Evolutionary conservation across 108 stramenopile species (phyloP), one percentile per base, ranked within the genome.

Genomic region (Nitzschia sp.): DNA sequence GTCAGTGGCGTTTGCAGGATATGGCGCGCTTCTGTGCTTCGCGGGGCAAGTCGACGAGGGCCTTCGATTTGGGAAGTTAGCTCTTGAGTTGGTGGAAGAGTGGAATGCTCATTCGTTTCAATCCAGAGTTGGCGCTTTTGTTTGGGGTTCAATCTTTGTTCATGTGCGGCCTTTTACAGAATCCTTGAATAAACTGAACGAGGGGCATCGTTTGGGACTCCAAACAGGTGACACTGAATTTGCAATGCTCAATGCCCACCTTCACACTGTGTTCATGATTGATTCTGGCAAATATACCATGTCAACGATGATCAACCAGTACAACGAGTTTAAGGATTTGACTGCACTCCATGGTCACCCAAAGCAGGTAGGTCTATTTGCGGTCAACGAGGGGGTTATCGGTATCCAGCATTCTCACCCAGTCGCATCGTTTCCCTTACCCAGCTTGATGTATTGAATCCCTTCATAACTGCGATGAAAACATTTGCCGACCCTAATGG

Each of bases 1-100:
- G 0, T 51, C 76, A 19, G 59, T 64, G 32, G 81, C 75, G 18
- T 85, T 82, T 74, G 74, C 78, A 38, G 63, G 58, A 18, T 82
- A 74, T 62, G 85, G 85, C 0, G 32, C 64, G 0, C 47, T 81
- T 51, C 59, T 79, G 0, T 84, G 83, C 36, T 21, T 19, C 11
- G 23, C 62, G 6, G 46, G 59, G 1, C 35, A 77, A 17, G 47
- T 80, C 0, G 54, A 74, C n/a, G 67, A 65, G 19, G 83, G 75
- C n/a, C 29, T 63, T 30, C 75, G 76, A 3, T 80, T 65, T 74
- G 83, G 75, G 1, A 49, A 77, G 24, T 45, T 84, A 2, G 71
- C 68, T 11, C 49, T 84, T 27, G 27, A 46, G 1, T 21, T 84
- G 33, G 35, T 80, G 46, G 72, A 84, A 2, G 38, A 65, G 31